Evolutionary conservation across 108 stramenopile genomes (phyloP).

Genomic region (Conticribra guillardii): DNA sequence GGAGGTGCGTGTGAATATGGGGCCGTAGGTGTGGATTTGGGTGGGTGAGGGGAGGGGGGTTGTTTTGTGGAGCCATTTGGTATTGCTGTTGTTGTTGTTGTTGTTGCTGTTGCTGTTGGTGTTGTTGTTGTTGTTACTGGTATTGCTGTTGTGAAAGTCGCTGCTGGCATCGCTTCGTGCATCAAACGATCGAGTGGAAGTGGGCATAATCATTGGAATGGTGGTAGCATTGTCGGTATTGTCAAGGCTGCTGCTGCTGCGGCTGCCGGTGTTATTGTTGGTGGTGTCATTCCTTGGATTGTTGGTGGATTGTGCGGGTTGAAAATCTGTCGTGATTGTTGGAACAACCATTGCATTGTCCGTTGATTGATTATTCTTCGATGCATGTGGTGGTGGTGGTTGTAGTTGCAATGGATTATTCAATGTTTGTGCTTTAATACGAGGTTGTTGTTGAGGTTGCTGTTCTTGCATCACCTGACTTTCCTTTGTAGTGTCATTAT

Average conservation of each 20-base stretch:
- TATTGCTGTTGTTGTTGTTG: neutral
- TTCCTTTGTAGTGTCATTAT: too few species aligned
- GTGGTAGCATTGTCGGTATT: neutral
- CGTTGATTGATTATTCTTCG: too few species aligned
- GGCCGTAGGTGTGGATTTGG: conserved; percentile 32
- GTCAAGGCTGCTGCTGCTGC: neutral
- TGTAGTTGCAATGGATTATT: too few species aligned
- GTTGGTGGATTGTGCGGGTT: too few species aligned
- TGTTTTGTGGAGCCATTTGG: conserved; percentile 30
- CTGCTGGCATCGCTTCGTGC: conserved; percentile 8
- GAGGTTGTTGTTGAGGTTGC: too few species aligned
- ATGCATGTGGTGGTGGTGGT: too few species aligned
- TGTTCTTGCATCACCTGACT: too few species aligned
- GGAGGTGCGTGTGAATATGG: conserved; percentile 50
- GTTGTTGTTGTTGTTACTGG: conserved; percentile 10
- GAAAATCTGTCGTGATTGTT: too few species aligned
- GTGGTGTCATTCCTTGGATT: too few species aligned
- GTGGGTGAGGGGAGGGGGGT: conserved; percentile 34
- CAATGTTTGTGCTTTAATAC: too few species aligned
- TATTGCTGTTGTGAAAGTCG: conserved; percentile 8
- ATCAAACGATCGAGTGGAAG: neutral
- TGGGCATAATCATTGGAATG: neutral
- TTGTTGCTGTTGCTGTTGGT: neutral
- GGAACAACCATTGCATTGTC: too few species aligned
- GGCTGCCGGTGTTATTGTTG: too few species aligned